Evolutionary conservation across 2,329 filamentous ascomycete species (phyloP).

Genomic region (Fusarium chuoi): DNA sequence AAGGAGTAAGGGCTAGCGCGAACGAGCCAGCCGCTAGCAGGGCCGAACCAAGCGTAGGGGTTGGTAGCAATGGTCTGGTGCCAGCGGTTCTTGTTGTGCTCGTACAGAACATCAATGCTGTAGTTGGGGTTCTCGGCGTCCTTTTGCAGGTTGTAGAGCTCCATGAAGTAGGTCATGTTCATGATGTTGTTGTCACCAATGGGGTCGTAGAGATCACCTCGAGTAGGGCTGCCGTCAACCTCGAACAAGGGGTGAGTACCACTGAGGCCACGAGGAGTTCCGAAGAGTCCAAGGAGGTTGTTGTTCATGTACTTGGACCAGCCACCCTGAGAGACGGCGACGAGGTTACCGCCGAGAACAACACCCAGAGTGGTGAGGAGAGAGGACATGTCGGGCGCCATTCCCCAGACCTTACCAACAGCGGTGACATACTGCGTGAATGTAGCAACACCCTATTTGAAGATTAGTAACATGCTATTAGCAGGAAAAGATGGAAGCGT

Average conservation of each 20-base stretch:
- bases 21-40: constrained; percentile 60
- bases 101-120: constrained; percentile 53
- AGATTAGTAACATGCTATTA: background rate
- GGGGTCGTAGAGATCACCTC: constrained; percentile 61
- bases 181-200: constrained; percentile 61
- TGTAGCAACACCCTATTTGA: background rate
- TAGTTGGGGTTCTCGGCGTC: constrained; percentile 49
- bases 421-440: constrained; percentile 27
- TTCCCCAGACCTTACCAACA: constrained; percentile 32
- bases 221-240: constrained; percentile 62
- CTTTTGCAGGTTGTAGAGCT: constrained; percentile 55
- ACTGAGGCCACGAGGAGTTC: constrained; percentile 57
- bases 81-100: constrained; percentile 57
- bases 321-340: constrained; percentile 39
- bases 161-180: constrained; percentile 62
- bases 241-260: constrained; percentile 68
- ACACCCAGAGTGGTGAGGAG: constrained; percentile 28
- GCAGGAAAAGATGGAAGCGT: accelerated
- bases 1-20: constrained; percentile 61
- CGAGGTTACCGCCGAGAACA: constrained; percentile 54
- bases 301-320: constrained; percentile 53
- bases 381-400: constrained; percentile 20
- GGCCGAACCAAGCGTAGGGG: constrained; percentile 65
- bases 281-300: constrained; percentile 56
- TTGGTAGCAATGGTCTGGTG: constrained; percentile 60